phyloP scores from a whole-genome alignment of 306 rosid genomes.

The Luffa aegyptiaca region DNA sequence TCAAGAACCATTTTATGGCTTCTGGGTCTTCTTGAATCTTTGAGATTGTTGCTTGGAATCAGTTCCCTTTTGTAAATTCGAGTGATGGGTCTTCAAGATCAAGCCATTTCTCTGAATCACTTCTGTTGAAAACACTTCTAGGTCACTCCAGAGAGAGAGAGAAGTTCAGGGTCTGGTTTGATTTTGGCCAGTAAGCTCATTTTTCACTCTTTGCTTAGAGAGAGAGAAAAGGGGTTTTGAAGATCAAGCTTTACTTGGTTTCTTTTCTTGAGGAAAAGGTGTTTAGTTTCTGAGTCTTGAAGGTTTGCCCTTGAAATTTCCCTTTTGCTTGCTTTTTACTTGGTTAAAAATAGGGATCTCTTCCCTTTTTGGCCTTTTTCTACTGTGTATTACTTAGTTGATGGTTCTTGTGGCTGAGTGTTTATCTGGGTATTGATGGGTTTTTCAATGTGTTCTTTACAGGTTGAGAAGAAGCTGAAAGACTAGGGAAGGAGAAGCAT shows the following conservation, averaged over 20 bases:
- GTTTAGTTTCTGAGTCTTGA: constrained; percentile 39
- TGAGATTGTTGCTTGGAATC: constrained; percentile 20
- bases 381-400: constrained; percentile 4
- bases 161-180: background rate
- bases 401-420: constrained; percentile 10
- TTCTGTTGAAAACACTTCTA: constrained; percentile 7
- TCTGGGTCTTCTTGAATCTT: background rate
- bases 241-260: constrained; percentile 33
- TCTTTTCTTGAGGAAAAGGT: constrained; percentile 2
- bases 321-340: constrained; percentile 25
- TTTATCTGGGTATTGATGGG: background rate
- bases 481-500: background rate
- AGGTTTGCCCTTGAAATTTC: constrained; percentile 46
- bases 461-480: background rate
- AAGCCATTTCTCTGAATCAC: constrained; percentile 23
- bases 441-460: background rate
- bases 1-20: background rate
- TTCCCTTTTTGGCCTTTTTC: constrained; percentile 10
- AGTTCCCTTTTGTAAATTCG: constrained; percentile 13
- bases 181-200: constrained; percentile 17
- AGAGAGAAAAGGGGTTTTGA: constrained; percentile 26
- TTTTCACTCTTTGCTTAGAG: constrained; percentile 18
- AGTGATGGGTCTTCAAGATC: constrained; percentile 21
- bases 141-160: background rate
- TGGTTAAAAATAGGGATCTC: constrained; percentile 7